Conservation (phyloP, 495 filamentous ascomycete genomes). For the Usnea hakonensis region DNA sequence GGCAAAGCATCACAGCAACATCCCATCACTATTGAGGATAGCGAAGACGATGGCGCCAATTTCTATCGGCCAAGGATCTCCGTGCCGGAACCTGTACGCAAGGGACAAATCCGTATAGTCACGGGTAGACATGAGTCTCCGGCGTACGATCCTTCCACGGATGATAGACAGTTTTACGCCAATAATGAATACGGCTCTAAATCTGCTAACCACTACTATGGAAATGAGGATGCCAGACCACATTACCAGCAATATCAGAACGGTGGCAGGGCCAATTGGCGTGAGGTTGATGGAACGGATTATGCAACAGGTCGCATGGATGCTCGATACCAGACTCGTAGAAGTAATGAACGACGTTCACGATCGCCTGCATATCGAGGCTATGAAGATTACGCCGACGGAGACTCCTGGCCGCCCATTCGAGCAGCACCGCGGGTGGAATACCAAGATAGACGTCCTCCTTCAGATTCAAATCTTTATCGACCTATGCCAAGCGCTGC, state of each 20-base stretch:
- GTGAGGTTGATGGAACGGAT: background rate
- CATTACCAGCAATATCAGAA: background rate
- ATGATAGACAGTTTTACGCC: background rate
- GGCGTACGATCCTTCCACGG: background rate
- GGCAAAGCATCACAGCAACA: conserved; percentile 26
- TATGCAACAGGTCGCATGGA: background rate
- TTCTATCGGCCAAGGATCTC: conserved; percentile 27
- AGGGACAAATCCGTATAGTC: conserved; percentile 25
- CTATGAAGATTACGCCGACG: background rate
- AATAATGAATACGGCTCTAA: background rate
- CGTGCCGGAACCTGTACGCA: conserved; percentile 13
- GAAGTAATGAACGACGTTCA: conserved; percentile 4
- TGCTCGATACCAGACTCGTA: background rate
- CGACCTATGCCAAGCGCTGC: conserved; percentile 34
- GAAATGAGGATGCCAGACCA: background rate
- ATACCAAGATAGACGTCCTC: conserved; percentile 3
- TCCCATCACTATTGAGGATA: conserved; percentile 23
- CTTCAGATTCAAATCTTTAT: conserved; percentile 15
- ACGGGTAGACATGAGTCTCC: background rate
- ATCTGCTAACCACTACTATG: background rate
- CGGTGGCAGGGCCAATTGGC: background rate
- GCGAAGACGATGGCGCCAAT: conserved; percentile 22
- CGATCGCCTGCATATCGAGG: conserved; percentile 3
- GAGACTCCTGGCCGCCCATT: background rate
- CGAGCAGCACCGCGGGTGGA: background rate